Evolutionary conservation across 495 filamentous ascomycete genomes (phyloP).

Genomic region (Podospora comata): DNA sequence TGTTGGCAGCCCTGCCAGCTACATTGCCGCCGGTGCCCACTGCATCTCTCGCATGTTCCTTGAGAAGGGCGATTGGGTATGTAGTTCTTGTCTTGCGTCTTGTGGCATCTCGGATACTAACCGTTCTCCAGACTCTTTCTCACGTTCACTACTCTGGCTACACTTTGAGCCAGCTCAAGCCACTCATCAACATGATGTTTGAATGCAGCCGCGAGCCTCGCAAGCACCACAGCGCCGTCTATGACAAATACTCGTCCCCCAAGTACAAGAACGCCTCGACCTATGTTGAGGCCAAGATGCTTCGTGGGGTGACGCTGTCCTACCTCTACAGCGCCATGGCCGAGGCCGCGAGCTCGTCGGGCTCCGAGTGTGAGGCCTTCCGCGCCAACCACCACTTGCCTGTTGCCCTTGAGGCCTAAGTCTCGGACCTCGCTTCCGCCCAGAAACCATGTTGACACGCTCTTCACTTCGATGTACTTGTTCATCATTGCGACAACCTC

Average conservation of each 20-base stretch:
- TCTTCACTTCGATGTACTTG: background rate
- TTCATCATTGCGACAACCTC: background rate
- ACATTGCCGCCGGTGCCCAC: constrained; percentile 85
- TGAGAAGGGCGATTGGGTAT: constrained; percentile 87
- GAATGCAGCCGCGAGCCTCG: constrained; percentile 82
- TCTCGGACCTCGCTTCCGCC: background rate
- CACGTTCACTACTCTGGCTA: constrained; percentile 93
- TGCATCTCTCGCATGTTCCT: constrained; percentile 88
- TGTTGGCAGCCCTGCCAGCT: constrained; percentile 86
- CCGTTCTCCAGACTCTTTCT: constrained; percentile 58
- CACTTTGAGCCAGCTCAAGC: constrained; percentile 77
- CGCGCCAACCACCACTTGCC: constrained; percentile 8
- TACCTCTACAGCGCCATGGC: constrained; percentile 18
- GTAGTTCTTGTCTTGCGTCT: constrained; percentile 27
- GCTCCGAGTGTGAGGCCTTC: constrained; percentile 11
- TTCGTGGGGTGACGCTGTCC: constrained; percentile 48
- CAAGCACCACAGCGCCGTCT: constrained; percentile 81
- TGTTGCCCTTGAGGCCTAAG: constrained; percentile 36
- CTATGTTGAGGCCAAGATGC: constrained; percentile 72
- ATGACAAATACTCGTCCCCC: constrained; percentile 82
- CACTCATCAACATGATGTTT: constrained; percentile 68
- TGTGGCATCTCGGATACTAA: constrained; percentile 26
- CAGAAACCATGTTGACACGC: background rate
- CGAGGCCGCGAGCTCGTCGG: background rate
- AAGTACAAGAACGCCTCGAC: constrained; percentile 78